Evolutionary conservation across 768 basidiomycete species (phyloP), one percentile per base, ranked within the genome.

Genomic region (Russula lepida): DNA sequence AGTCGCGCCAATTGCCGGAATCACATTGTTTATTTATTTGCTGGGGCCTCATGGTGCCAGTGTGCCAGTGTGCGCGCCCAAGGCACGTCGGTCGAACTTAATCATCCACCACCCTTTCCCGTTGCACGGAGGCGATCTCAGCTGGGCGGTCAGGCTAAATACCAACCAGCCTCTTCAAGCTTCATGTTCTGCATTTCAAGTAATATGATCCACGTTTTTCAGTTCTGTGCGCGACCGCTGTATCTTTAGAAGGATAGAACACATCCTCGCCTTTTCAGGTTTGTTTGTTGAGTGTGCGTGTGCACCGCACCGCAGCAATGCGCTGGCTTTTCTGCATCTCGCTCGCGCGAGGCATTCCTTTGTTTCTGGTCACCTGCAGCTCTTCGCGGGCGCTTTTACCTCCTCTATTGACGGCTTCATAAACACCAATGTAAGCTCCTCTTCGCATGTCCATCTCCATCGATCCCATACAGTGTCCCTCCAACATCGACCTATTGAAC

Each of bases 321-420:
- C 84, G 15, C 84, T 84, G n/a, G 85, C 89, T 90, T 68, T 83
- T 88, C 89, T 68, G 82, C 86, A 27, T 88, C 79, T 63, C 85
- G 79, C 79, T 63, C 85, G 79, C 60, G 81, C 81, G 46, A 77
- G 72, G 66, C 79, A 73, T 13, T 82, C 84, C 7, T 73, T 77
- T 7, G 84, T 83, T 25, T 84, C 84, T 3, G 71, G 84, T 43
- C 78, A 76, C 64, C 83, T 88, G 30, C 89, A 91, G 71, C 74
- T 88, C 17, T 72, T 89, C 62, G 79, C 88, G 0, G 79, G 90
- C 32, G 89, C 90, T 0, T 61, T 92, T 56, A 80, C 82, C 1
- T 90, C 89, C 73, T 83, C 84, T 27, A 69, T 90, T 56, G 84
- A 89, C 67, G 84, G 84, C 68, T 86, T 92, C 73, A 76, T 92